These are phyloP conservation scores for Chaetomiaceae sp. DNA, from an alignment of 2,329 filamentous ascomycete genomes.

Conservation along the genomic window DNA sequence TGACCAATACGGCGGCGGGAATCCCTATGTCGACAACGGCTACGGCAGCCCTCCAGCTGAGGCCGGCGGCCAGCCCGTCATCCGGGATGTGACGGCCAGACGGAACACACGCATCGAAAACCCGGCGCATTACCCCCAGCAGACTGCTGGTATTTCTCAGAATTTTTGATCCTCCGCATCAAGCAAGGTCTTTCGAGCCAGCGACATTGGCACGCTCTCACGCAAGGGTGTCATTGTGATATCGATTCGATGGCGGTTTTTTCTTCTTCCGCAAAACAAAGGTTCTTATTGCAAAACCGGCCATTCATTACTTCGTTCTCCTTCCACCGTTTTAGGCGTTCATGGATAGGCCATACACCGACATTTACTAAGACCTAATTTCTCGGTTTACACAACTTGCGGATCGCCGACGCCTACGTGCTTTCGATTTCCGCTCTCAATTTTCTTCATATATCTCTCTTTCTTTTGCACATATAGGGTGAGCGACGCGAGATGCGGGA, in stretches of 20 bases:
- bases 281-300: background rate
- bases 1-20: slow-evolving; percentile 52
- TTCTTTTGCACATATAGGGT: slow-evolving; percentile 7
- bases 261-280: background rate
- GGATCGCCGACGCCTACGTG: background rate
- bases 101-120: slow-evolving; percentile 95
- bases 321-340: slow-evolving; percentile 9
- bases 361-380: slow-evolving; percentile 14
- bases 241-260: background rate
- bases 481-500: background rate
- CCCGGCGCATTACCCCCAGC: slow-evolving; percentile 81
- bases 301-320: background rate
- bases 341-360: slow-evolving; percentile 9
- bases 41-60: slow-evolving; percentile 40
- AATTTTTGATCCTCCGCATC: slow-evolving; percentile 65
- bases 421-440: background rate
- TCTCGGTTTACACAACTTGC: background rate
- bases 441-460: background rate
- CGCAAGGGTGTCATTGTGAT: background rate
- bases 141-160: slow-evolving; percentile 91
- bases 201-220: background rate
- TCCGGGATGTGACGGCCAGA: slow-evolving; percentile 86
- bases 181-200: background rate
- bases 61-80: slow-evolving; percentile 65
- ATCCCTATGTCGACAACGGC: slow-evolving; percentile 49